Base-by-base conservation (phyloP, 2,329 filamentous ascomycete genomes). In the Talaromyces sp. region DNA sequence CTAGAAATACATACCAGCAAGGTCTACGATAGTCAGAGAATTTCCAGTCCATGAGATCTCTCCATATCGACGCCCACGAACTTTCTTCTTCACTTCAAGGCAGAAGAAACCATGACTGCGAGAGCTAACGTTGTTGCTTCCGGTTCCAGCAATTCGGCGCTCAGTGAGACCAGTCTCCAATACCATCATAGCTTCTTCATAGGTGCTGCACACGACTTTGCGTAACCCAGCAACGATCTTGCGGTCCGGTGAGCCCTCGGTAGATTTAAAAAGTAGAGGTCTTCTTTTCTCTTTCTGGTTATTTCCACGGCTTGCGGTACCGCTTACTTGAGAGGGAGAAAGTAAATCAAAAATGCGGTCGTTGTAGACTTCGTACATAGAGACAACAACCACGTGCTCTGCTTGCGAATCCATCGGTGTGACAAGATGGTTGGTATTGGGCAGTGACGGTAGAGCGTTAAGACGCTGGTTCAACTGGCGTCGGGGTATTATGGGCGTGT, bases 301-400 rank as follows among this genome's bases (percentile, higher is more conserved):
- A n/a, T 82, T 77, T 33, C 78, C 77, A 67, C 81, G 73, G 47
- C 79, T 75, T 11, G 76, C 75, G 50, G 75, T 76, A 5, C 76
- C 75, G 9, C 87, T 73, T 13, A 72, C 71, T n/a, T 77, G 73
- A 1, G 80, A 73, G 19, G 84, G 82, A 0, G 90, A 90, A 1
- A 99, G 83, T 0, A 99, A 87, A 73, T 99, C 95, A 75, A 96
- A 98, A 69, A 99, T 98, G 41, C 93, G 89, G 79, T 99, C 94
- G 74, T 99, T 99, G 81, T 99, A 97, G 1, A 99, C 94, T 77
- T 99, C 95, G 78, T 98, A 98, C 93, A 99, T 99, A 62, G 93
- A 97, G 25, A 99, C 85, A 11, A 99, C 82, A 62, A 99, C 88
- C 4, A 90, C 90, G 71, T 97, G 97, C 70, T 97, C 92, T 63